Conservation (phyloP, 2,329 filamentous ascomycete genomes). For the Calonectria pauciramosa region DNA sequence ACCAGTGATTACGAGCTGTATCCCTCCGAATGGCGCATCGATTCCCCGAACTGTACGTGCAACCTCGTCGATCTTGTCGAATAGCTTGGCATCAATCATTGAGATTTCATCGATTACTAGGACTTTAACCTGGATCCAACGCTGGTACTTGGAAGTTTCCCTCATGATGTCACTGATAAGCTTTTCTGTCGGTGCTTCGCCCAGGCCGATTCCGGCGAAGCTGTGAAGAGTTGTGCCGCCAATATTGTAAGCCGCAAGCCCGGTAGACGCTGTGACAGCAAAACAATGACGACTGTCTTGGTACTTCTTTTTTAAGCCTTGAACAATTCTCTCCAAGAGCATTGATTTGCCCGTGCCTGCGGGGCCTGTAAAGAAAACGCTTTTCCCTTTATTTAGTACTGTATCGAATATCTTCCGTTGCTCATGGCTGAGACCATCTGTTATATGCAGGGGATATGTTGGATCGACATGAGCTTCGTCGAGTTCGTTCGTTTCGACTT, state of each 20-base stretch:
- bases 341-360: constrained; percentile 98
- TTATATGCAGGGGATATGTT: background rate
- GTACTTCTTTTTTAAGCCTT: constrained; percentile 82
- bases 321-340: constrained; percentile 91
- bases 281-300: constrained; percentile 83
- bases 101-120: constrained; percentile 96
- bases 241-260: constrained; percentile 95
- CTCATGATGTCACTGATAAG: constrained; percentile 88
- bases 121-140: constrained; percentile 90
- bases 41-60: constrained; percentile 90
- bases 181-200: constrained; percentile 85
- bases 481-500: background rate
- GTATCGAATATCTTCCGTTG: constrained; percentile 87
- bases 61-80: constrained; percentile 94
- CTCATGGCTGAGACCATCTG: constrained; percentile 78
- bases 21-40: constrained; percentile 92
- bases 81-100: constrained; percentile 97
- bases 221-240: constrained; percentile 97
- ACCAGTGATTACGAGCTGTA: constrained; percentile 94
- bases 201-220: constrained; percentile 94
- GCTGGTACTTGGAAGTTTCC: constrained; percentile 86
- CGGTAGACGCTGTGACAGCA: constrained; percentile 95
- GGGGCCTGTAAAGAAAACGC: constrained; percentile 98
- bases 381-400: constrained; percentile 84
- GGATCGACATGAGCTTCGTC: no score